These are phyloP conservation scores for Gracilaria caudata DNA, from an alignment of 23 red algal genomes.

Conservation along the genomic window DNA sequence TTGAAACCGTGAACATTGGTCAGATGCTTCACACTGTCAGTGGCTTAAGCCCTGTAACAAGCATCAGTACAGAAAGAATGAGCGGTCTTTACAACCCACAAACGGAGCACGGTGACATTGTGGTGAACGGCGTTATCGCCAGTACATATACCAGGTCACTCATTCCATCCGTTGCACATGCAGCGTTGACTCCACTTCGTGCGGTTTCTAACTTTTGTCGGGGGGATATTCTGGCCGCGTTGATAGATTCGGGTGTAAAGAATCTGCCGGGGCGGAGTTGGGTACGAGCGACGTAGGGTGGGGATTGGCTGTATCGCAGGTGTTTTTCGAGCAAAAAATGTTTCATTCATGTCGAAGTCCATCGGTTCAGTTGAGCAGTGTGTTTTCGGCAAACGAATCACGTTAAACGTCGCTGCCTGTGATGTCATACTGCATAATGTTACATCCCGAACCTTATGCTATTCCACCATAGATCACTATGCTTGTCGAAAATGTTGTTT, in stretches of 20 bases:
- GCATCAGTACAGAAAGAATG: neutral
- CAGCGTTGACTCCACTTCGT: slow-evolving; percentile 40
- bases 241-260: neutral
- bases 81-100: slow-evolving; percentile 78
- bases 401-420: no score
- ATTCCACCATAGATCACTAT: no score
- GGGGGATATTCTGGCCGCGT: neutral
- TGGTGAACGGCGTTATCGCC: slow-evolving; percentile 56
- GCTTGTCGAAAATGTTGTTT: no score
- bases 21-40: slow-evolving; percentile 4
- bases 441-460: no score
- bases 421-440: no score
- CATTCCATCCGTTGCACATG: slow-evolving; percentile 25
- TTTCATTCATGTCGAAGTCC: neutral
- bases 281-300: neutral
- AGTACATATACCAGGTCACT: slow-evolving; percentile 55
- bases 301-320: neutral
- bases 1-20: slow-evolving; percentile 39
- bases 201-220: neutral
- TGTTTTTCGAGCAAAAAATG: neutral
- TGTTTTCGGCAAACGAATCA: no score
- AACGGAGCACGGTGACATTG: slow-evolving; percentile 71
- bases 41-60: neutral
- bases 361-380: no score
- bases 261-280: slow-evolving; percentile 6